Base-by-base conservation (phyloP, 2,329 filamentous ascomycete species). In the Penicillium fuscoglaucum region DNA sequence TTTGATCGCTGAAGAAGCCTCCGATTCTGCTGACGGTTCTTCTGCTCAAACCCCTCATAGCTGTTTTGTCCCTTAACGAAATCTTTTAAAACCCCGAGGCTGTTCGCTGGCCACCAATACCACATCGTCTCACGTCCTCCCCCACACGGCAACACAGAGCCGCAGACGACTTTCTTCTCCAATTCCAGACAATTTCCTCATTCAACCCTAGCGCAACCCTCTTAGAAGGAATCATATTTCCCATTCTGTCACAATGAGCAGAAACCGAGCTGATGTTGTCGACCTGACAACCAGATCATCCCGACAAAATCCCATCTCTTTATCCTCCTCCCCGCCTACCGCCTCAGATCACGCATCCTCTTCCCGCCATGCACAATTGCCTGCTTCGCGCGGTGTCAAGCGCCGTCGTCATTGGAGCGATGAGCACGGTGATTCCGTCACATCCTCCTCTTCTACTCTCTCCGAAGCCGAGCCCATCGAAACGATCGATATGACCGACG, bases 401-500 rank as follows among this genome's bases (percentile, higher is more conserved):
- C 65, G 66, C 31, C 57, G 58, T 15, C 29, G 46, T 4, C 1
- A 26, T 13, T 48, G 31, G 46, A 43, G 45, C 2, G 43, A 57
- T n/a, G 46, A 60, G 15, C 52, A 21, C 2, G 8, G 19, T 2
- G 35, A 39, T 13, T 24, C 33, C 24, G 15, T 54, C 9, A 54
- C 61, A 9, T 40, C 61, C 19, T 43, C 61, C 19, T 45, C 61
- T 21, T 59, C 62, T 39, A n/a, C 28, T 15, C 45, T 5, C 43
- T 28, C 39, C 57, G 60, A 12, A 59, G 61, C 13, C 60, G 68
- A 8, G 63, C 31, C 72, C 3, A 68, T 82, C 8, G 80, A 84
- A 45, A 74, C 80, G 26, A 75, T 85, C 6, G 83, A 85, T 66
- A 68, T 85, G 24, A 80, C 78, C 3, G 74, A 74, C 24, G 75